Evolutionary conservation across 192 early-diverging fungal genomes (phyloP).

Genomic region (Coemansia umbellata): DNA sequence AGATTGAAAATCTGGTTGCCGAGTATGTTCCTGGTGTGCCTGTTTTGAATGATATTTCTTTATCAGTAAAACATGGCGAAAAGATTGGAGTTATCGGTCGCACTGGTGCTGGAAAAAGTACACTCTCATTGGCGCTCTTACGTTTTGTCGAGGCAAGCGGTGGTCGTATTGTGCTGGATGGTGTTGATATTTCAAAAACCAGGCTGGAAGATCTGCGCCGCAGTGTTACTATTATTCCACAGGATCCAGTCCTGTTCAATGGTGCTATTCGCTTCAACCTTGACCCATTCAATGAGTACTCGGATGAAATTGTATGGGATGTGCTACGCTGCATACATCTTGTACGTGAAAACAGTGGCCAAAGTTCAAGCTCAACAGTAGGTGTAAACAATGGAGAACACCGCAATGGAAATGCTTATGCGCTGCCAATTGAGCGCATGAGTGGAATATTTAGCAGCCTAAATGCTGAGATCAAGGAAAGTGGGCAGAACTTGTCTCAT

Average conservation of each 20-base stretch:
- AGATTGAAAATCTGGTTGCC: conserved; percentile 60
- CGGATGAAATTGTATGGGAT: conserved; percentile 64
- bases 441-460: conserved; percentile 3
- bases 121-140: conserved; percentile 62
- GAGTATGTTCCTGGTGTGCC: conserved; percentile 68
- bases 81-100: conserved; percentile 86
- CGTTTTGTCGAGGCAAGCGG: conserved; percentile 64
- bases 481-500: conserved; percentile 71
- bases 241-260: conserved; percentile 73
- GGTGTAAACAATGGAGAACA: not conserved
- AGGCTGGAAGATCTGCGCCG: conserved; percentile 68
- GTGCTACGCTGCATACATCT: not conserved
- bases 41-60: conserved; percentile 62
- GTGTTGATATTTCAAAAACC: conserved; percentile 66
- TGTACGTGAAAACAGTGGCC: not conserved
- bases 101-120: conserved; percentile 76
- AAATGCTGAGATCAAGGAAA: conserved; percentile 65
- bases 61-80: conserved; percentile 60
- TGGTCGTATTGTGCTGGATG: conserved; percentile 67
- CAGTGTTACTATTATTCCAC: conserved; percentile 77
- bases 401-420: not conserved
- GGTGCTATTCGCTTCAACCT: conserved; percentile 75
- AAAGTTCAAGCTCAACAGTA: not conserved
- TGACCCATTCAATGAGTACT: conserved; percentile 73
- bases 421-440: conserved; percentile 7